Evolutionary conservation across 257 asterid genomes (phyloP).

Genomic region (Hygrophila difformis): DNA sequence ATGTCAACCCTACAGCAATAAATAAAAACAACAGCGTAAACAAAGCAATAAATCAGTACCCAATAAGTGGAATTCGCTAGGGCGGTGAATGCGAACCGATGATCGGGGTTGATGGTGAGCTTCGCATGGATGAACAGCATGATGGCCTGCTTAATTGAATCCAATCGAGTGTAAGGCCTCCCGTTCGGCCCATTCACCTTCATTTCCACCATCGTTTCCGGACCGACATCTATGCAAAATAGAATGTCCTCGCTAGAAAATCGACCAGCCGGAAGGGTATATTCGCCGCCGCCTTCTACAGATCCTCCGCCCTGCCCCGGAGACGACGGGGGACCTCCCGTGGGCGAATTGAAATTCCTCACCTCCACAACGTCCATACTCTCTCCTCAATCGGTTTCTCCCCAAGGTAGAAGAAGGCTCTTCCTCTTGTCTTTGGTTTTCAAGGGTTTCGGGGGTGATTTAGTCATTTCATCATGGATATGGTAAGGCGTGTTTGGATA

Average conservation of each 20-base stretch:
- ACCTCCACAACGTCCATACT: slow-evolving; percentile 45
- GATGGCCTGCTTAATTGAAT: slow-evolving; percentile 74
- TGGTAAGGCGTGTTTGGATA: too few species aligned
- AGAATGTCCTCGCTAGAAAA: slow-evolving; percentile 68
- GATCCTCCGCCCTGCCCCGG: slow-evolving; percentile 18
- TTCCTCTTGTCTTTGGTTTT: too few species aligned
- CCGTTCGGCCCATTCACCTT: slow-evolving; percentile 63
- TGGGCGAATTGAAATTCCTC: slow-evolving; percentile 23
- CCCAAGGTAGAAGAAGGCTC: neutral
- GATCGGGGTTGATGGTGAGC: slow-evolving; percentile 72
- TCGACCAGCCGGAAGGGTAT: slow-evolving; percentile 35
- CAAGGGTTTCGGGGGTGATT: too few species aligned
- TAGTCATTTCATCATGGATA: too few species aligned
- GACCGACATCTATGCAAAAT: slow-evolving; percentile 80
- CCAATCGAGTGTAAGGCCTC: slow-evolving; percentile 71
- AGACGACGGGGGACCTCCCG: slow-evolving; percentile 13
- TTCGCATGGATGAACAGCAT: slow-evolving; percentile 71
- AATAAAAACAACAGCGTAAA: neutral
- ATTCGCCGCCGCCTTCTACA: slow-evolving; percentile 24
- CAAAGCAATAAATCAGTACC: slow-evolving; percentile 30
- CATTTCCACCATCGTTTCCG: slow-evolving; percentile 76
- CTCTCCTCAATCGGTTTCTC: slow-evolving; percentile 12
- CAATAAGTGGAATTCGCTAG: slow-evolving; percentile 58
- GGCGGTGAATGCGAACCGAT: slow-evolving; percentile 76
- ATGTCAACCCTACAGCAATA: too few species aligned